A percentile compares a stretch with the other conserved stretches of the same genome.
Evolutionary conservation across 2,329 filamentous ascomycete species (phyloP).

Genomic region (Colletotrichum sp.): DNA sequence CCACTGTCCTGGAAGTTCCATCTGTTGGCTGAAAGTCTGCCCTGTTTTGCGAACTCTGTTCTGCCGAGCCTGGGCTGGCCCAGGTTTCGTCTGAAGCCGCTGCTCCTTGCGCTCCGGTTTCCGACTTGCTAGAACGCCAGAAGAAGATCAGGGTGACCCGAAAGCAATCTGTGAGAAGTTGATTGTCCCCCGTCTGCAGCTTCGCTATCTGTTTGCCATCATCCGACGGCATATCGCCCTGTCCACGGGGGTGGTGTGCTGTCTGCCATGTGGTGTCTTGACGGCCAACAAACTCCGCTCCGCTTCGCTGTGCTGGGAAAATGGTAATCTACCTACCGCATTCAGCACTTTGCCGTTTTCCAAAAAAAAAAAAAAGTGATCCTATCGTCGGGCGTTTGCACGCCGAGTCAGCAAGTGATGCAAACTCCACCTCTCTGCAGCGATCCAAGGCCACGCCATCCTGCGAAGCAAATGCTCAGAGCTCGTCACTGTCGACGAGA

Average conservation of each 20-base stretch:
- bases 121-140: background rate
- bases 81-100: background rate
- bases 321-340: background rate
- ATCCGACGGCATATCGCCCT: background rate
- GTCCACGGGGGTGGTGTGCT: background rate
- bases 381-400: background rate
- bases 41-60: background rate
- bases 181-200: slow-evolving; percentile 7
- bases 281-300: background rate
- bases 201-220: background rate
- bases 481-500: background rate
- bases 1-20: background rate
- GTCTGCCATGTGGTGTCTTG: background rate
- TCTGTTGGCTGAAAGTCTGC: background rate
- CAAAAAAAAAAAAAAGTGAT: background rate
- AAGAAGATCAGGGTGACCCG: background rate
- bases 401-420: background rate
- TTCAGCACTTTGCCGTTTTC: background rate
- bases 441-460: background rate
- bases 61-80: background rate
- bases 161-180: background rate
- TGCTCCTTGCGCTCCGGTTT: background rate
- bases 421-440: background rate
- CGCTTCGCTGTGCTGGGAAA: background rate
- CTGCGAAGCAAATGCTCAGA: slow-evolving; percentile 12